These are phyloP conservation scores for Candolleomyces efflorescens DNA, from an alignment of 768 basidiomycete species.

Conservation along the genomic window DNA sequence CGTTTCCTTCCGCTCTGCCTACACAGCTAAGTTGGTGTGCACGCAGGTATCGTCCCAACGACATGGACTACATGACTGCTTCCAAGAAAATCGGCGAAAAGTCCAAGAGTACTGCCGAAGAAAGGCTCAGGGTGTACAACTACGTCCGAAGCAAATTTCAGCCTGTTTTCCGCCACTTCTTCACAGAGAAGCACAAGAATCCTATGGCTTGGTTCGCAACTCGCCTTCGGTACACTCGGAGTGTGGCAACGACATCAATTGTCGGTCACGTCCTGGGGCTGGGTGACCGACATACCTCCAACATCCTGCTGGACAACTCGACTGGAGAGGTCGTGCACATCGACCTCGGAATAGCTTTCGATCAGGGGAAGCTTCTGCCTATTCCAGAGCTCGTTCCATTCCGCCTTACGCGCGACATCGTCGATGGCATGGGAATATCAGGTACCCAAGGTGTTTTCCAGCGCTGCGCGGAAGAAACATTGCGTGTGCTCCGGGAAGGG, in stretches of 20 bases:
- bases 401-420: conserved; percentile 88
- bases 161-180: conserved; percentile 93
- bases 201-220: conserved; percentile 92
- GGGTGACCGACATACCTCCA: conserved; percentile 89
- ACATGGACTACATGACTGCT: conserved; percentile 33
- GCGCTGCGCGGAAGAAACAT: conserved; percentile 90
- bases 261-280: conserved; percentile 91
- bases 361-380: conserved; percentile 80
- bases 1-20: neutral
- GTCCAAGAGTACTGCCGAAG: conserved; percentile 24
- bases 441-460: conserved; percentile 95
- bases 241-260: conserved; percentile 90
- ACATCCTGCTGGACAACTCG: conserved; percentile 82
- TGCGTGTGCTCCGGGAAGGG: conserved; percentile 82
- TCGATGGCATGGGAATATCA: conserved; percentile 89
- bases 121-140: conserved; percentile 27
- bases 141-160: conserved; percentile 44
- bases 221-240: conserved; percentile 86
- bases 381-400: conserved; percentile 92
- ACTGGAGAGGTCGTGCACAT: conserved; percentile 93
- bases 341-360: conserved; percentile 95
- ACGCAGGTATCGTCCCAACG: conserved; percentile 62
- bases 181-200: conserved; percentile 83
- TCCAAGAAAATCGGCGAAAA: conserved; percentile 7
- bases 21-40: neutral